Conservation (phyloP, 176 grass and related monocot species). For the Poa annua region DNA sequence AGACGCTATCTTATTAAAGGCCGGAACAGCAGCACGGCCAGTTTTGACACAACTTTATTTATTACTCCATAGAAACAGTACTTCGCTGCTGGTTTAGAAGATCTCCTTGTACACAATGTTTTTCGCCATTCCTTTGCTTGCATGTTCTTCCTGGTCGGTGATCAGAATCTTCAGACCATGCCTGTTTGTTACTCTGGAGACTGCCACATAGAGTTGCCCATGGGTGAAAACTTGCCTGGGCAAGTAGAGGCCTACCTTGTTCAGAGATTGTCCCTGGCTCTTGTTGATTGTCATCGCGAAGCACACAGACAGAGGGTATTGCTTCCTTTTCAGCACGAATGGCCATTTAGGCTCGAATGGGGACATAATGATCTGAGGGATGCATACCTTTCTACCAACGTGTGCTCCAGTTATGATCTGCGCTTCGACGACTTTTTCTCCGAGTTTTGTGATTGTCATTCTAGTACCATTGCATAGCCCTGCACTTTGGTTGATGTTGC, state of each 20-base stretch:
- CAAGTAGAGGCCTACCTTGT: conserved; percentile 30
- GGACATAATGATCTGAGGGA: neutral
- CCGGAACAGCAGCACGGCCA: neutral
- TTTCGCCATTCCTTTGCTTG: conserved; percentile 19
- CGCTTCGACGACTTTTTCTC: conserved; percentile 1
- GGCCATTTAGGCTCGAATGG: conserved; percentile 21
- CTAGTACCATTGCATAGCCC: conserved; percentile 27
- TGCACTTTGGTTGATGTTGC: conserved; percentile 23
- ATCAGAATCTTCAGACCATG: conserved; percentile 28
- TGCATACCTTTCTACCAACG: neutral
- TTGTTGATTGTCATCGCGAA: conserved; percentile 30
- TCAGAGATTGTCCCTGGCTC: conserved; percentile 29
- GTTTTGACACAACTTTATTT: conserved; percentile 26
- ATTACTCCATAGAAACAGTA: conserved; percentile 5
- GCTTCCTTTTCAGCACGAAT: conserved; percentile 9
- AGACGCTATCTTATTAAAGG: neutral
- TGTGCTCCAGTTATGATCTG: neutral
- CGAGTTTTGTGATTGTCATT: conserved; percentile 24
- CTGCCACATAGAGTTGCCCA: conserved; percentile 26
- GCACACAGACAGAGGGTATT: conserved; percentile 20
- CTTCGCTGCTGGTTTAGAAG: neutral
- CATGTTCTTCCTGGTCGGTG: neutral
- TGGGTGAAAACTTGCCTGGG: conserved; percentile 17
- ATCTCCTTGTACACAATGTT: conserved; percentile 33
- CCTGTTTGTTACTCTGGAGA: conserved; percentile 29